Evolutionary conservation across 2,329 filamentous ascomycete genomes (phyloP), one percentile per base, ranked within the genome.

Genomic region (Achaetomium macrosporum): DNA sequence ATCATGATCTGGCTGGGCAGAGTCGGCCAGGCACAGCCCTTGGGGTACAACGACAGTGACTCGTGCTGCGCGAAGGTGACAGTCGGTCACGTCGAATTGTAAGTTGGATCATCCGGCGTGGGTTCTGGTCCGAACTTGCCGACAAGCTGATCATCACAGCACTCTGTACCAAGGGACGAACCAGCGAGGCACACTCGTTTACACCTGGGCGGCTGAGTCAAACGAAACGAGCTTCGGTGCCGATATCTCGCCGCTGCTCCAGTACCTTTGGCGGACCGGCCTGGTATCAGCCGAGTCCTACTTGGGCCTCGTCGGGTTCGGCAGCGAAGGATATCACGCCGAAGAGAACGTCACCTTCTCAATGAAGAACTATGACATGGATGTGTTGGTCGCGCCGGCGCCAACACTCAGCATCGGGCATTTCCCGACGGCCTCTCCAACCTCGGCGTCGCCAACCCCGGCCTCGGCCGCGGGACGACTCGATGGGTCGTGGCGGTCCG

Each of bases 1-100:
- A 64, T 68, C 47, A 68, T 68, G 66, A 59, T 68, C 35, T 68
- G 66, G 66, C 56, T 68, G 3, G 66, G 64, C 8, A 58, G 45
- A 30, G 56, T 66, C 33, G 66, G 66, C 15, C 19, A 58, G 29
- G 60, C 66, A 4, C 55, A 61, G 29, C 66, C 66, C 11, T 50
- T 68, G 20, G 64, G 64, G 29, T 63, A 57, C 45, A 50, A 56
- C 39, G 54, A 57, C 36, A 56, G 12, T 39, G 47, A 59, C 35
- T 47, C 57, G 25, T 63, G 58, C 33, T 63, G 61, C 55, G 62
- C 63, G 40, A 63, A 54, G 8, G 51, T 60, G 48, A 57, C 54
- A 20, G 35, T 67, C 16, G 63, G 63, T 10, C 41, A 54, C 16
- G 54, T 58, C 25, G 58, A 65, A 17, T 68, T 68, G 66, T 66